Evolutionary conservation across 306 rosid genomes (phyloP).

Genomic region (Fragaria nilgerrensis): DNA sequence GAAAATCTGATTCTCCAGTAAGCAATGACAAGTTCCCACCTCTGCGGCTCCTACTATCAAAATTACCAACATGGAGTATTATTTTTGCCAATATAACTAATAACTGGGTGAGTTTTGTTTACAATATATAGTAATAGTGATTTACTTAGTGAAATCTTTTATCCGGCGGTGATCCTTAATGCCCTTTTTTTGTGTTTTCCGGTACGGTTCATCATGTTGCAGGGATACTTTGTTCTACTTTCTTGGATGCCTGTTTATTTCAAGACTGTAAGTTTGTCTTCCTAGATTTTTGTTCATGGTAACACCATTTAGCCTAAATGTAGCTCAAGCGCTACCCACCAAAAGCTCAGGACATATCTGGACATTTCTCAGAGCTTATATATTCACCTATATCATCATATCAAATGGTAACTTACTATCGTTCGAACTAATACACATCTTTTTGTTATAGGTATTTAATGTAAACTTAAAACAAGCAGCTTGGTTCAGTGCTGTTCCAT

Average conservation of each 20-base stretch:
- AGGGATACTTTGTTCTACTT: conserved; percentile 98
- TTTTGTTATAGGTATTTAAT: conserved; percentile 58
- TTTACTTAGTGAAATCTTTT: background rate
- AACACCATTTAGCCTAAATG: background rate
- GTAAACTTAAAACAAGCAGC: conserved; percentile 94
- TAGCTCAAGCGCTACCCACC: background rate
- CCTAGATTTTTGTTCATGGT: conserved; percentile 6
- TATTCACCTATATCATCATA: background rate
- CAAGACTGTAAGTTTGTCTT: conserved; percentile 63
- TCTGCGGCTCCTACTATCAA: conserved; percentile 57
- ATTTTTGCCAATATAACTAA: conserved; percentile 82
- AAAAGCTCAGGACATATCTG: background rate
- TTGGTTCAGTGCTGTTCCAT: conserved; percentile 95
- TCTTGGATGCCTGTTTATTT: conserved; percentile 99
- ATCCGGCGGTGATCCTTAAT: background rate
- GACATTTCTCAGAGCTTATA: background rate
- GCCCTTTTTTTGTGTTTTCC: conserved; percentile 14
- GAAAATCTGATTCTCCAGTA: conserved; percentile 44
- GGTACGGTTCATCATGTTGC: conserved; percentile 27
- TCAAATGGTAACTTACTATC: background rate
- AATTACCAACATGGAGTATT: conserved; percentile 86
- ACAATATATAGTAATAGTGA: background rate
- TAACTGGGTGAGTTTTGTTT: conserved; percentile 74
- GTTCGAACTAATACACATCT: background rate
- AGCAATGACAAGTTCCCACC: conserved; percentile 51